These are phyloP conservation scores for Fagopyrum tataricum DNA, from an alignment of 148 eudicot genomes.

Conservation along the genomic window DNA sequence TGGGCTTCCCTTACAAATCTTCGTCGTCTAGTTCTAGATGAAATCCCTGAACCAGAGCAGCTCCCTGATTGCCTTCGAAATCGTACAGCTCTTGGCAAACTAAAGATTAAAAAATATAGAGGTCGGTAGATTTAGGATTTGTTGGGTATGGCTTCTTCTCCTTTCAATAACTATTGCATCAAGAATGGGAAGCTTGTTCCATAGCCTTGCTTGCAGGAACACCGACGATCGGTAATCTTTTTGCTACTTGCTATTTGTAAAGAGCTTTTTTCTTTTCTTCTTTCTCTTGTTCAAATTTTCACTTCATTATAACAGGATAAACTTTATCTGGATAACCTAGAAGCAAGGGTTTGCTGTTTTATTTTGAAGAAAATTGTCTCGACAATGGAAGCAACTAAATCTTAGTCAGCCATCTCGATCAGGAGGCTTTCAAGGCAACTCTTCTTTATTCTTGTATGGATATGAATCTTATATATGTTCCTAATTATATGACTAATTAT, in stretches of 20 bases:
- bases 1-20: too few relatives aligned
- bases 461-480: neutral
- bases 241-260: neutral
- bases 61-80: too few relatives aligned
- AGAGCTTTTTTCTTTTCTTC: neutral
- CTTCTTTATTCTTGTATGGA: slow-evolving; percentile 12
- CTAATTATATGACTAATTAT: neutral
- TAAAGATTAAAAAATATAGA: too few relatives aligned
- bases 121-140: too few relatives aligned
- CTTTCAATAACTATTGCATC: too few relatives aligned
- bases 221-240: slow-evolving; percentile 1
- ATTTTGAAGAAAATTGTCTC: slow-evolving; percentile 52
- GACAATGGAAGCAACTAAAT: slow-evolving; percentile 43
- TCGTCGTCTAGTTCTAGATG: too few relatives aligned
- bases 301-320: slow-evolving; percentile 38
- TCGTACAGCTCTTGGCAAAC: too few relatives aligned
- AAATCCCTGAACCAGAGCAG: too few relatives aligned
- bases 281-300: slow-evolving; percentile 13
- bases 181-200: too few relatives aligned
- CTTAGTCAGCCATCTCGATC: slow-evolving; percentile 37
- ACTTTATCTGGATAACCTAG: slow-evolving; percentile 51
- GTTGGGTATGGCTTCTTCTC: too few relatives aligned
- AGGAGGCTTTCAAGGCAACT: slow-evolving; percentile 42
- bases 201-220: too few relatives aligned
- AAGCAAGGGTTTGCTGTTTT: slow-evolving; percentile 52